A percentile compares a stretch with the other conserved stretches of the same genome.
Evolutionary conservation across 2,329 filamentous ascomycete species (phyloP).

Genomic region (Epichloe typhina): DNA sequence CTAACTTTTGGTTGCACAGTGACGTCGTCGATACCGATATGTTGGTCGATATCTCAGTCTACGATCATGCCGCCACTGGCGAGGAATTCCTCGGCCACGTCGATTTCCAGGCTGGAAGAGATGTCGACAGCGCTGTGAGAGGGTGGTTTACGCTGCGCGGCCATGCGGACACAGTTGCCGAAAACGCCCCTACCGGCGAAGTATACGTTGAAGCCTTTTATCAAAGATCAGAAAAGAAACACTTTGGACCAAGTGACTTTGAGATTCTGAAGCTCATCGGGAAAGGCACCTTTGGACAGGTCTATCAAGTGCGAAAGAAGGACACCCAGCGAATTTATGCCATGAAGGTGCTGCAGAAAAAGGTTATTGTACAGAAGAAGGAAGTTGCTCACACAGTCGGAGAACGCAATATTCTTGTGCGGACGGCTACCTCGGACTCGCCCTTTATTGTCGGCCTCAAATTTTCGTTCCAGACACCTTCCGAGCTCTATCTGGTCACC

Average conservation of each 20-base stretch:
- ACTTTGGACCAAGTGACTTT: conserved; percentile 91
- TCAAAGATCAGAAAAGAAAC: conserved; percentile 76
- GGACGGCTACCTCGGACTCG: conserved; percentile 89
- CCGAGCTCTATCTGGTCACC: conserved; percentile 93
- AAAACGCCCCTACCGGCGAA: conserved; percentile 72
- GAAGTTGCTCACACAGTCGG: conserved; percentile 95
- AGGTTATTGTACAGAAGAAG: conserved; percentile 99
- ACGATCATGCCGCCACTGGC: conserved; percentile 65
- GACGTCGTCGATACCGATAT: conserved; percentile 89
- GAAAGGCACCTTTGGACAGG: conserved; percentile 95
- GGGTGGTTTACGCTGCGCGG: conserved; percentile 78
- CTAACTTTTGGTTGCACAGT: conserved; percentile 33
- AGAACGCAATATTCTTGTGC: conserved; percentile 91
- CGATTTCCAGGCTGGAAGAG: conserved; percentile 56
- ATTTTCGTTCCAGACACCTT: conserved; percentile 96
- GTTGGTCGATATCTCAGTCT: conserved; percentile 84
- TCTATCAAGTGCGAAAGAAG: conserved; percentile 96
- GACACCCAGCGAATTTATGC: conserved; percentile 93
- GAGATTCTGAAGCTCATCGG: conserved; percentile 92
- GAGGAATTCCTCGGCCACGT: conserved; percentile 91
- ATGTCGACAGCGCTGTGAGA: conserved; percentile 56
- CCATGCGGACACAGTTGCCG: conserved; percentile 55
- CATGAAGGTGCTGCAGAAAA: conserved; percentile 99
- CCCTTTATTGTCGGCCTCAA: conserved; percentile 97
- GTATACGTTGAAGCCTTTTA: conserved; percentile 79